Conservation (phyloP, 768 basidiomycete species). For the Mycena indigotica region DNA sequence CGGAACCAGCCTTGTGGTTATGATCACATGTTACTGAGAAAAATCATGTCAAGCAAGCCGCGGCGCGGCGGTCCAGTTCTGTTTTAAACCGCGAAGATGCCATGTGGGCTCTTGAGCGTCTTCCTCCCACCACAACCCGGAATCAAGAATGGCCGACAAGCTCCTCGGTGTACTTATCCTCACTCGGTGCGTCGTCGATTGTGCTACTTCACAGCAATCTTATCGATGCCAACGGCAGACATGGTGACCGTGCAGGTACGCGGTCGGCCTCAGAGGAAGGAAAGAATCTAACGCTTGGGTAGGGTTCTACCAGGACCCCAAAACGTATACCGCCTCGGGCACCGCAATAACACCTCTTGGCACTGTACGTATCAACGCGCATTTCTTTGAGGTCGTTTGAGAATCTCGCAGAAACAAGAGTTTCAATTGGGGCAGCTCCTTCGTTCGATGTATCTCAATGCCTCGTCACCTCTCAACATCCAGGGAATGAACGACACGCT, state of each 20-base stretch:
- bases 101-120: too few relatives aligned
- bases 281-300: neutral
- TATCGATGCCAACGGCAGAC: conserved; percentile 35
- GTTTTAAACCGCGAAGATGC: neutral
- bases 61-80: too few relatives aligned
- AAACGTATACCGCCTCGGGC: conserved; percentile 54
- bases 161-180: conserved; percentile 61
- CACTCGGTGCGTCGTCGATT: conserved; percentile 7
- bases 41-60: too few relatives aligned
- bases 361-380: conserved; percentile 45
- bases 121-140: too few relatives aligned
- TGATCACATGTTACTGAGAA: neutral
- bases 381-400: neutral
- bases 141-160: too few relatives aligned
- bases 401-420: conserved; percentile 50
- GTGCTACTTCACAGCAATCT: neutral
- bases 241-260: conserved; percentile 58
- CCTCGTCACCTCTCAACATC: conserved; percentile 56
- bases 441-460: conserved; percentile 55
- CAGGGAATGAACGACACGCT: conserved; percentile 40
- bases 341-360: conserved; percentile 72
- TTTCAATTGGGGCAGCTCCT: conserved; percentile 56
- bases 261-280: neutral
- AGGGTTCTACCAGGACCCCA: conserved; percentile 69
- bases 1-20: too few relatives aligned